phyloP scores from a whole-genome alignment of 2,329 filamentous ascomycete genomes.

The Orbilia javanica region DNA sequence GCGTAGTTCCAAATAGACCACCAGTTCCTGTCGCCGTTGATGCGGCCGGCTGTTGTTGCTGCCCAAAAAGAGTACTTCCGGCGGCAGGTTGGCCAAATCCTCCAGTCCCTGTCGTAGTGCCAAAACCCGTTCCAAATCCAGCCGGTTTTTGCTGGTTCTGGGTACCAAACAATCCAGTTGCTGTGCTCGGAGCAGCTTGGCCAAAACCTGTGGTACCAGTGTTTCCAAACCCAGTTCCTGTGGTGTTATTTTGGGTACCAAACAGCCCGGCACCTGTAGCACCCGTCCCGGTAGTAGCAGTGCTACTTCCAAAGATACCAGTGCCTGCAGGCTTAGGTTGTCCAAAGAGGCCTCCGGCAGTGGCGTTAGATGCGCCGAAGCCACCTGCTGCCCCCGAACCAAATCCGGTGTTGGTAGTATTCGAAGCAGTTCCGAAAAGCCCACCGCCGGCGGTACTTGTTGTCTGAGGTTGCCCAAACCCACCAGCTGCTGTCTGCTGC shows the following conservation, averaged over 20 bases:
- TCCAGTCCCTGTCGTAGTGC: constrained; percentile 52
- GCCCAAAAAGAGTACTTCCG: constrained; percentile 66
- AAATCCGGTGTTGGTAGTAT: constrained; percentile 59
- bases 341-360: constrained; percentile 66
- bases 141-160: constrained; percentile 65
- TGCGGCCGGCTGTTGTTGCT: constrained; percentile 58
- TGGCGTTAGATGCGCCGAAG: constrained; percentile 37
- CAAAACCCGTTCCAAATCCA: constrained; percentile 62
- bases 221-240: constrained; percentile 60
- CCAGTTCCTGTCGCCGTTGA: constrained; percentile 64
- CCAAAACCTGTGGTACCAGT: constrained; percentile 52
- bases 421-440: constrained; percentile 61
- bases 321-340: constrained; percentile 62
- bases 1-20: constrained; percentile 66
- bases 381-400: constrained; percentile 62
- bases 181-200: constrained; percentile 41
- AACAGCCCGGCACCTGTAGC: constrained; percentile 62
- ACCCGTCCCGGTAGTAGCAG: constrained; percentile 65
- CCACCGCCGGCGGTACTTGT: constrained; percentile 33
- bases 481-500: constrained; percentile 60
- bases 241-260: constrained; percentile 59
- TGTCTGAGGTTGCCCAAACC: constrained; percentile 49
- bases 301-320: constrained; percentile 50
- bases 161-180: constrained; percentile 64
- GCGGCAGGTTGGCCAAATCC: constrained; percentile 58